These are phyloP conservation scores for Elaeis guineensis DNA, from an alignment of 176 grass and related monocot genomes.

Conservation along the genomic window DNA sequence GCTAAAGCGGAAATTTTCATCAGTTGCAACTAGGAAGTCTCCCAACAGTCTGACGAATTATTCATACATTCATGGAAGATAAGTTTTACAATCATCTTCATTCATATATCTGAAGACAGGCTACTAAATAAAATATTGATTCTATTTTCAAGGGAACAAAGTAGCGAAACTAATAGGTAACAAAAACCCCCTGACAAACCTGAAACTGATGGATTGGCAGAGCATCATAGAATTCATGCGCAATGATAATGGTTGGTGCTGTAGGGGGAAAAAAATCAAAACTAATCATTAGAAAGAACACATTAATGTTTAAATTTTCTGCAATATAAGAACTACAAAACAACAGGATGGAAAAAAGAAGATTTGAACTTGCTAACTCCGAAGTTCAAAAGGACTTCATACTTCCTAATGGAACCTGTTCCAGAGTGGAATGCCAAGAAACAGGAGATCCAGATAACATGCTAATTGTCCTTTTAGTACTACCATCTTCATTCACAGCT, in stretches of 20 bases:
- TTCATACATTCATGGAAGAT: no score
- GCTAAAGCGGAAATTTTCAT: no score
- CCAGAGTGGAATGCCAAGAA: slow-evolving; percentile 69
- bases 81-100: no score
- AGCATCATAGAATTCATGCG: slow-evolving; percentile 94
- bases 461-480: slow-evolving; percentile 57
- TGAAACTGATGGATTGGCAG: slow-evolving; percentile 89
- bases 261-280: slow-evolving; percentile 16
- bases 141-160: no score
- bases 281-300: slow-evolving; percentile 17
- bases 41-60: no score
- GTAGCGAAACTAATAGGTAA: no score
- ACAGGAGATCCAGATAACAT: slow-evolving; percentile 47
- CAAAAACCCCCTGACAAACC: slow-evolving; percentile 28
- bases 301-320: background rate
- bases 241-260: slow-evolving; percentile 82
- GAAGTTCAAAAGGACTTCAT: slow-evolving; percentile 23
- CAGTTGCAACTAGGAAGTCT: no score
- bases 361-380: no score
- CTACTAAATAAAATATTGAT: no score
- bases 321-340: slow-evolving; percentile 3
- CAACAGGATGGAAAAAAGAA: slow-evolving; percentile 5
- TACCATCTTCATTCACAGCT: slow-evolving; percentile 18
- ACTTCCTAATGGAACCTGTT: slow-evolving; percentile 96
- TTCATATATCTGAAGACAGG: no score